These are phyloP conservation scores for Bauhinia variegata DNA, from an alignment of 306 rosid genomes.

Conservation along the genomic window DNA sequence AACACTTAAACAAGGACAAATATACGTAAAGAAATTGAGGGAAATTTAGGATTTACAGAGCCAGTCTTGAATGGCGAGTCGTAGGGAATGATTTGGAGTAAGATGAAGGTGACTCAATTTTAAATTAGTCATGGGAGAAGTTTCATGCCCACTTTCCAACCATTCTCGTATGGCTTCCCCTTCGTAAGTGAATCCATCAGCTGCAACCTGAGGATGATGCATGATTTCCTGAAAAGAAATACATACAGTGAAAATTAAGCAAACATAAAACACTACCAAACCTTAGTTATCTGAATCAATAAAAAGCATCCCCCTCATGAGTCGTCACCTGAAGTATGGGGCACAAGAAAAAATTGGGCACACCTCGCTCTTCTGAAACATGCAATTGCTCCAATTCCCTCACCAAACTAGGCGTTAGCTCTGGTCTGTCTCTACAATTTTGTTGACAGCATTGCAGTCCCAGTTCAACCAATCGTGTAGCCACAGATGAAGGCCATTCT, in stretches of 20 bases:
- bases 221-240: constrained; percentile 76
- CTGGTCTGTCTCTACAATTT: constrained; percentile 73
- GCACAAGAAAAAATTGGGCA: constrained; percentile 82
- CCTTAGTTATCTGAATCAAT: not conserved
- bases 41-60: constrained; percentile 66
- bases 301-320: constrained; percentile 1
- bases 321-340: constrained; percentile 74
- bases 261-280: not conserved
- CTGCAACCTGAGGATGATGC: constrained; percentile 90
- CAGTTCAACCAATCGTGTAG: constrained; percentile 57
- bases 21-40: constrained; percentile 5
- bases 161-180: constrained; percentile 87
- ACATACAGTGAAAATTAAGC: constrained; percentile 32
- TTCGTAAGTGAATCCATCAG: constrained; percentile 90
- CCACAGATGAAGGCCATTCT: constrained; percentile 73
- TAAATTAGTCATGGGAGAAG: constrained; percentile 90
- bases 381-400: constrained; percentile 76
- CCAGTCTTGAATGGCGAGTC: constrained; percentile 89
- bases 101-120: constrained; percentile 66
- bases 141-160: constrained; percentile 71
- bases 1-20: constrained; percentile 17
- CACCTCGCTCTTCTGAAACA: constrained; percentile 67
- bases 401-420: constrained; percentile 70
- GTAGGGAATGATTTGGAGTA: constrained; percentile 73
- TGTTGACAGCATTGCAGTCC: constrained; percentile 81